Percentiles rank a stretch among this genome's conserved stretches.
Evolutionary conservation across 495 filamentous ascomycete species (phyloP).

Genomic region (Aspergillus asperescens): DNA sequence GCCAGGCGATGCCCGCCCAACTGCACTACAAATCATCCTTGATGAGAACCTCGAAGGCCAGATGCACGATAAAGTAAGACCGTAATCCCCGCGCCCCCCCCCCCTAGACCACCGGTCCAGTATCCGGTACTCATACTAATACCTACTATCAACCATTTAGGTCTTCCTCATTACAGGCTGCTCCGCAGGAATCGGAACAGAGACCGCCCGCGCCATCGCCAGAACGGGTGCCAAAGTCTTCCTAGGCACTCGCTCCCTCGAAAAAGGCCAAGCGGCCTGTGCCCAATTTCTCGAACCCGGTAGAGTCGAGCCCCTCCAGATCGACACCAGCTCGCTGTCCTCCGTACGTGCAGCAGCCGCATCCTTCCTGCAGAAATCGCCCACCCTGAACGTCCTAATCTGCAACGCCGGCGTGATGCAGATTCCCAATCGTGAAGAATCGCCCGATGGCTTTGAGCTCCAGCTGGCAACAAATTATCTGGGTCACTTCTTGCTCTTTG

Average conservation of each 20-base stretch:
- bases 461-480: conserved; percentile 22
- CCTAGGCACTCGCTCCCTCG: conserved; percentile 35
- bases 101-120: too few species aligned
- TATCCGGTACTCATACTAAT: too few species aligned
- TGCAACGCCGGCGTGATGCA: conserved; percentile 49
- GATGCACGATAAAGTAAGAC: neutral
- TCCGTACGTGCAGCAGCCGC: conserved; percentile 39
- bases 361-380: conserved; percentile 32
- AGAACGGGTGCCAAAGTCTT: conserved; percentile 46
- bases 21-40: conserved; percentile 46
- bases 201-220: conserved; percentile 43
- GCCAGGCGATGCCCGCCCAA: conserved; percentile 50
- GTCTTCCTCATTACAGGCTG: conserved; percentile 47
- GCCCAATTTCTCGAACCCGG: neutral
- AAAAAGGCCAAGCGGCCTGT: neutral
- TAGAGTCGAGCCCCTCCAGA: conserved; percentile 6
- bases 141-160: conserved; percentile 38
- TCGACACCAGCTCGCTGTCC: conserved; percentile 42
- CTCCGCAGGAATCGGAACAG: conserved; percentile 48
- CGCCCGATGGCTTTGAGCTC: conserved; percentile 42
- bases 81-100: too few species aligned
- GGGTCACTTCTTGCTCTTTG: neutral
- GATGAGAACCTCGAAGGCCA: conserved; percentile 32
- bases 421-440: conserved; percentile 33
- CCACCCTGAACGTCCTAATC: conserved; percentile 45